Percentiles rank a stretch among this genome's conserved stretches.
phyloP scores from a whole-genome alignment of 345 rosid species.

The Triadica sebifera region DNA sequence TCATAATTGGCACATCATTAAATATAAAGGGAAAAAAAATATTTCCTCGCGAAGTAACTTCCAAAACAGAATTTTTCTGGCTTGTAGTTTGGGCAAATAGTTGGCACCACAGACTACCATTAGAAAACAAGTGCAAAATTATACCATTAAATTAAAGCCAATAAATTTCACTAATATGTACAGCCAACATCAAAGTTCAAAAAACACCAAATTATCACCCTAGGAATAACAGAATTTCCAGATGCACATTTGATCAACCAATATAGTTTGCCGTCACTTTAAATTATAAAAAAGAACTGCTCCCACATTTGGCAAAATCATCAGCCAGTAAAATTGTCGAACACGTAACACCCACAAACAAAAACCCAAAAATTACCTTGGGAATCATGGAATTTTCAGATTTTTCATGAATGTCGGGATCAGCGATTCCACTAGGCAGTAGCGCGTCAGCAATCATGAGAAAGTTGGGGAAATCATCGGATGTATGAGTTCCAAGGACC shows the following conservation, averaged over 20 bases:
- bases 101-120: background rate
- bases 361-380: slow-evolving; percentile 35
- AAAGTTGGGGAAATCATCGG: slow-evolving; percentile 62
- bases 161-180: slow-evolving; percentile 21
- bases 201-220: background rate
- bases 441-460: slow-evolving; percentile 77
- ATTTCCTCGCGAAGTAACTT: too few relatives aligned
- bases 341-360: slow-evolving; percentile 32
- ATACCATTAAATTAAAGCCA: too few relatives aligned
- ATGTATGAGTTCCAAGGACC: slow-evolving; percentile 82
- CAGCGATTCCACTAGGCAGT: slow-evolving; percentile 53
- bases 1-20: too few relatives aligned
- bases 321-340: slow-evolving; percentile 30
- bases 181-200: background rate
- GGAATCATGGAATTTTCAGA: slow-evolving; percentile 52
- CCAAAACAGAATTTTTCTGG: background rate
- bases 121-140: background rate
- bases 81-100: background rate
- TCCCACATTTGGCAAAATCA: background rate
- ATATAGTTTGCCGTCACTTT: background rate
- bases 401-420: slow-evolving; percentile 28
- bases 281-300: background rate
- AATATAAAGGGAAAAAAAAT: too few relatives aligned
- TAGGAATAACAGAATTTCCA: background rate
- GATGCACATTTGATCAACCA: background rate